Evolutionary conservation across 768 basidiomycete species (phyloP).

Genomic region (Kockovaella imperatae): DNA sequence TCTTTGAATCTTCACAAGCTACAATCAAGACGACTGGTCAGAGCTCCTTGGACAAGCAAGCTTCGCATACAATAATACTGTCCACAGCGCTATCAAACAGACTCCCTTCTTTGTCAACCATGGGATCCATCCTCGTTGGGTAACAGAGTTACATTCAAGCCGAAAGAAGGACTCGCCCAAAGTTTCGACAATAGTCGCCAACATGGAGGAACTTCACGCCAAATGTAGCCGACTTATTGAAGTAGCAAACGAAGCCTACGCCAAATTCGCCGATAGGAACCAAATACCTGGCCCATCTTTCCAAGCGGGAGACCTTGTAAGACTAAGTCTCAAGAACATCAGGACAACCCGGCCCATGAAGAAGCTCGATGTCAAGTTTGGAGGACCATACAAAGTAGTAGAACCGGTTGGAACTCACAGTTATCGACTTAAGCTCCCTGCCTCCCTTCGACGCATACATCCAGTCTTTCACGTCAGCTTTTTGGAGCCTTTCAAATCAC

Average conservation of each 20-base stretch:
- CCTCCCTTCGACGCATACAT: no score
- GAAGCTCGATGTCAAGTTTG: constrained; percentile 23
- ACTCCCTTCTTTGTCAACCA: constrained; percentile 44
- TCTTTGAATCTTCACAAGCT: constrained; percentile 44
- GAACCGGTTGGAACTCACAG: no score
- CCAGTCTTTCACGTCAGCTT: not conserved
- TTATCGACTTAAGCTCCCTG: no score
- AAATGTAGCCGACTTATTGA: not conserved
- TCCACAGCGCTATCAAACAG: constrained; percentile 32
- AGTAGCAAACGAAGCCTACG: constrained; percentile 36
- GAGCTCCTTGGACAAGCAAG: constrained; percentile 42
- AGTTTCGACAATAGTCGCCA: not conserved
- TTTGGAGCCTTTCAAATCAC: not conserved
- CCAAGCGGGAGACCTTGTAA: constrained; percentile 17
- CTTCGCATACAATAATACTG: constrained; percentile 44
- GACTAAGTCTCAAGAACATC: constrained; percentile 11
- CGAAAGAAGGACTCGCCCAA: not conserved
- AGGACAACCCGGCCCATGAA: constrained; percentile 15
- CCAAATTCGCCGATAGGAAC: constrained; percentile 23
- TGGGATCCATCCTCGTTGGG: constrained; percentile 3
- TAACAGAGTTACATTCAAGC: not conserved
- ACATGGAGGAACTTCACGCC: constrained; percentile 7
- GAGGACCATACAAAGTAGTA: constrained; percentile 21
- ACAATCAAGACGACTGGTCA: constrained; percentile 45
- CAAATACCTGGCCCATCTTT: constrained; percentile 14